Conservation (phyloP, 2,329 filamentous ascomycete genomes). For the Epichloe brachyelytri region DNA sequence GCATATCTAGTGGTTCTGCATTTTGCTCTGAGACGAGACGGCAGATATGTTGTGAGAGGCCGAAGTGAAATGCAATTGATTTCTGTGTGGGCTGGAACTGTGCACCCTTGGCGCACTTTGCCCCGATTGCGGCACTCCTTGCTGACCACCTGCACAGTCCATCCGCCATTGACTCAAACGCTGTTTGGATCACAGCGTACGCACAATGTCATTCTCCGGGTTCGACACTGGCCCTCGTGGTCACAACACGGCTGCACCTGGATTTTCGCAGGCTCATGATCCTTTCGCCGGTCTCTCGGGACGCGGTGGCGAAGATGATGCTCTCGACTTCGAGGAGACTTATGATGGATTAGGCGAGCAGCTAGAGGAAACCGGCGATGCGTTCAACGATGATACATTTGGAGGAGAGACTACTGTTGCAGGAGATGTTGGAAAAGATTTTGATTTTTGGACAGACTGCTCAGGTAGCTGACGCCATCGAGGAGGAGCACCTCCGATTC, state of each 20-base stretch:
- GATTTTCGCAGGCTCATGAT: slow-evolving; percentile 74
- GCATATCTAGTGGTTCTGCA: not conserved
- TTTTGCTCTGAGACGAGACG: too few relatives aligned
- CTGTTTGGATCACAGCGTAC: not conserved
- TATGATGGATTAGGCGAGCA: slow-evolving; percentile 90
- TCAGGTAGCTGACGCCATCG: slow-evolving; percentile 71
- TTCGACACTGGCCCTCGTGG: slow-evolving; percentile 53
- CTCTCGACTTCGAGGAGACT: slow-evolving; percentile 81
- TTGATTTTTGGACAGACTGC: slow-evolving; percentile 97
- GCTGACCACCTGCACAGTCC: not conserved
- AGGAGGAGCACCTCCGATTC: slow-evolving; percentile 82
- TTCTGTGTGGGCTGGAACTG: too few relatives aligned
- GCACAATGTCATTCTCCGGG: slow-evolving; percentile 79
- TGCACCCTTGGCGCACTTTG: not conserved
- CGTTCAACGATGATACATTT: slow-evolving; percentile 95
- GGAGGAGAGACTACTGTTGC: slow-evolving; percentile 29
- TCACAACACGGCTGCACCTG: slow-evolving; percentile 56
- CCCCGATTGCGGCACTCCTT: not conserved
- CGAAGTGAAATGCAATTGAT: too few relatives aligned
- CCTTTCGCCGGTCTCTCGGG: slow-evolving; percentile 75
- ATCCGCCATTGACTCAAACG: not conserved
- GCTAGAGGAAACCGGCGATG: slow-evolving; percentile 84
- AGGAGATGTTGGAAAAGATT: slow-evolving; percentile 69
- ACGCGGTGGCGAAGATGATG: slow-evolving; percentile 45
- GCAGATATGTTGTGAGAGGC: too few relatives aligned